Evolutionary conservation across 2,329 filamentous ascomycete genomes (phyloP), one percentile per base, ranked within the genome.

Genomic region (Lasiodiplodia sp.): DNA sequence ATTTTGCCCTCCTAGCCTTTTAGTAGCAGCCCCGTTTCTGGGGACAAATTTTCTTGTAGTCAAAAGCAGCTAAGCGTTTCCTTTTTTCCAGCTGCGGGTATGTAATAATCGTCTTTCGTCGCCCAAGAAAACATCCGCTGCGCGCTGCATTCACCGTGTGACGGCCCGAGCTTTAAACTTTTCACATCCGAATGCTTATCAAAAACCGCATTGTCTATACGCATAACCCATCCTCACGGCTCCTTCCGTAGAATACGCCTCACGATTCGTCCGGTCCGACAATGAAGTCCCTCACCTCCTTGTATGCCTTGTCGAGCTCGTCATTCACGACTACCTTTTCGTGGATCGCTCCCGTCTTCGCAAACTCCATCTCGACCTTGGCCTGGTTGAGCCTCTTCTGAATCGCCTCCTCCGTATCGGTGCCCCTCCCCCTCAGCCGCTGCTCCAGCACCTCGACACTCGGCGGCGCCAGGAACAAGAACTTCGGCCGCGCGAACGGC

Each of bases 401-500:
- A 11, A 88, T 79, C 21, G 81, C 81, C 10, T 85, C 84, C 49
- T 86, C 82, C n/a, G 78, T 76, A 68, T 85, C 78, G 16, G 82
- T 79, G 4, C 77, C 81, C 52, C 80, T 74, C 2, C 78, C 78
- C 44, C 82, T 79, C 63, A 88, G 72, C 38, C 84, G 79, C 52
- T 86, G 78, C 83, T 97, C 94, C 47, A 97, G 85, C 62, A 89
- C 86, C 74, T 91, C 88, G 72, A 92, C 82, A 4, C 87, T 91
- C 0, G 94, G 95, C 14, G 94, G 94, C 44, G 91, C 88, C 70
- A 97, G 87, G 81, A 97, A 97, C 72, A 97, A 82, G 82, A 93
- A 97, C 67, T 92, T 89, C 8, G 93, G 92, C 44, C 75, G 76
- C 68, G 89, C 86, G 71, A 94, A 87, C 73, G 86, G 86, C 40